These are phyloP conservation scores for Teunomyces cretensis DNA, from an alignment of 805 yeast species.

Conservation along the genomic window DNA sequence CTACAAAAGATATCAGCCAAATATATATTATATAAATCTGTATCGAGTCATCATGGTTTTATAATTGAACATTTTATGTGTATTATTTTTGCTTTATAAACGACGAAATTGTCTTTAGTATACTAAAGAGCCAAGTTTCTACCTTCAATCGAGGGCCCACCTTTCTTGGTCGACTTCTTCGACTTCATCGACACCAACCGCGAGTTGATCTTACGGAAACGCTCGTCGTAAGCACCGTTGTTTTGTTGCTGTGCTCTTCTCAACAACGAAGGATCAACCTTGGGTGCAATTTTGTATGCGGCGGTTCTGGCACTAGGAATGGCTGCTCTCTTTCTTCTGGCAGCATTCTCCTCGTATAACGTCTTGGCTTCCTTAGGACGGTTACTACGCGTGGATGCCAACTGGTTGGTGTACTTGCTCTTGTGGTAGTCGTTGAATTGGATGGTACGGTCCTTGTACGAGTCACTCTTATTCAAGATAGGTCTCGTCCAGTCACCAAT, in stretches of 20 bases:
- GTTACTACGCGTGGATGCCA: slow-evolving; percentile 30
- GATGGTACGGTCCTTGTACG: slow-evolving; percentile 83
- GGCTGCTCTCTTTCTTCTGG: slow-evolving; percentile 90
- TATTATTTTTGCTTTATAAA: background rate
- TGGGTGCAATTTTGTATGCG: slow-evolving; percentile 90
- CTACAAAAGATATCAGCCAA: slow-evolving; percentile 3
- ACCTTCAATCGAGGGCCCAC: slow-evolving; percentile 82
- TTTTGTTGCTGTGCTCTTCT: slow-evolving; percentile 43
- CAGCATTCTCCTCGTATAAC: slow-evolving; percentile 86
- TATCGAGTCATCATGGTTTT: background rate
- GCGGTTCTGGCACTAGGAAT: slow-evolving; percentile 90
- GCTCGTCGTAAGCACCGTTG: slow-evolving; percentile 65
- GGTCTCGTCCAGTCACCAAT: slow-evolving; percentile 99
- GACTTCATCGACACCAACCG: slow-evolving; percentile 49
- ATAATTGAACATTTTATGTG: slow-evolving; percentile 5
- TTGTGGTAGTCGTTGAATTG: slow-evolving; percentile 68
- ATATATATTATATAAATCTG: slow-evolving; percentile 14
- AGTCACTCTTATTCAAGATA: slow-evolving; percentile 91
- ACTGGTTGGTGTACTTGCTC: slow-evolving; percentile 46
- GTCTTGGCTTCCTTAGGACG: slow-evolving; percentile 47
- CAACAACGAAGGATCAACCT: slow-evolving; percentile 54
- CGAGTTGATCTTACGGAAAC: slow-evolving; percentile 74
- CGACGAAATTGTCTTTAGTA: too few relatives aligned
- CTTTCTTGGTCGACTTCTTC: slow-evolving; percentile 52
- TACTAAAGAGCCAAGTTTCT: slow-evolving; percentile 48